Conservation (phyloP, 2,329 filamentous ascomycete genomes). For the Xylaria multiplex region DNA sequence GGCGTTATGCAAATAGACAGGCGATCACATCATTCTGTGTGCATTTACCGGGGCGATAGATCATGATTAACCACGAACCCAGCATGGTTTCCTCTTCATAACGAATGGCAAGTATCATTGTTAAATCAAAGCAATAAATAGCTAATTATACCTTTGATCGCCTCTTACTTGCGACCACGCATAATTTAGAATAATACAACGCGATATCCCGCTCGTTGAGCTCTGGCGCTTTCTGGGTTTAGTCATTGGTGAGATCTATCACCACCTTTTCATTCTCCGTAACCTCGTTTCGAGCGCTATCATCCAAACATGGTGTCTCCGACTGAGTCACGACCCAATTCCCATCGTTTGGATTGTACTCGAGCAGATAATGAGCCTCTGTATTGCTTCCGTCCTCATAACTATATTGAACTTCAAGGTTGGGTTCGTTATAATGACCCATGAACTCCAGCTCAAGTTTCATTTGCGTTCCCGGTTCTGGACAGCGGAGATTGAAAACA, state of each 20-base stretch:
- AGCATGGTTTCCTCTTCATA: too few species aligned
- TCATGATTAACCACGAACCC: not conserved
- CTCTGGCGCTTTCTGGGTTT: not conserved
- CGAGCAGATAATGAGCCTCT: conserved; percentile 43
- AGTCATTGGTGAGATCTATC: conserved; percentile 21
- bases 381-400: conserved; percentile 28
- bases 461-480: conserved; percentile 43
- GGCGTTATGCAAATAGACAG: conserved; percentile 22
- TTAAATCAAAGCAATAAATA: not conserved
- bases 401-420: conserved; percentile 47
- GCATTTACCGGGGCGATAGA: conserved; percentile 17
- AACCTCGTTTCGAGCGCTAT: not conserved
- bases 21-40: not conserved
- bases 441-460: conserved; percentile 59
- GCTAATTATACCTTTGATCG: not conserved
- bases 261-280: conserved; percentile 3
- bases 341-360: conserved; percentile 44
- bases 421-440: conserved; percentile 58
- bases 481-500: conserved; percentile 48
- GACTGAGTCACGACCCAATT: conserved; percentile 41
- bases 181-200: not conserved
- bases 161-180: not conserved
- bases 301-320: not conserved
- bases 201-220: not conserved
- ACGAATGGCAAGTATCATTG: not conserved